Evolutionary conservation across 495 filamentous ascomycete genomes (phyloP).

Genomic region (Podospora comata): DNA sequence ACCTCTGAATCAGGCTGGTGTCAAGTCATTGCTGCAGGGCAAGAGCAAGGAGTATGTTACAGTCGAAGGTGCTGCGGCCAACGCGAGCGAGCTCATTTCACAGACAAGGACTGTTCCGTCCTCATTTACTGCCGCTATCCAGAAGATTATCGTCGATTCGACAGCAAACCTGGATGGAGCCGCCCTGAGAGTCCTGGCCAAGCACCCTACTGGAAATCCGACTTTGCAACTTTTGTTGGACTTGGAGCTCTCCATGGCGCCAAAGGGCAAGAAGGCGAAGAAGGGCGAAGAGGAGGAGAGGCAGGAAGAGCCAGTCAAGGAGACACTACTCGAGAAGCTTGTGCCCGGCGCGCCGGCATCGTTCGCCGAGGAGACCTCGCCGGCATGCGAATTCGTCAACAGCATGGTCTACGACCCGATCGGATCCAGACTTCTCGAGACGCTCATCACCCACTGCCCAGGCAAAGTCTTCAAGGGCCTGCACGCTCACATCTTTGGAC

Average conservation of each 20-base stretch:
- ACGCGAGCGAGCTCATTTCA: constrained; percentile 29
- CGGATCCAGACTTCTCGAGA: constrained; percentile 85
- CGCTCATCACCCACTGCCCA: constrained; percentile 71
- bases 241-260: constrained; percentile 70
- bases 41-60: constrained; percentile 84
- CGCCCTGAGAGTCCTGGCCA: constrained; percentile 73
- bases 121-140: constrained; percentile 69
- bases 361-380: constrained; percentile 40
- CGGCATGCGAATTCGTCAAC: constrained; percentile 65
- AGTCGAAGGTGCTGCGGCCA: constrained; percentile 40
- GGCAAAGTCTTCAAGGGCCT: constrained; percentile 86
- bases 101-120: constrained; percentile 64
- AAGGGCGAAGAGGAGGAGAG: constrained; percentile 29
- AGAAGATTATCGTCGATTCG: constrained; percentile 74
- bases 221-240: constrained; percentile 82
- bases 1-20: constrained; percentile 62
- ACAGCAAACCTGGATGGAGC: constrained; percentile 66
- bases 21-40: constrained; percentile 70
- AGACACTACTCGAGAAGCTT: constrained; percentile 39
- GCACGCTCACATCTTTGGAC: constrained; percentile 69
- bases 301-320: constrained; percentile 6
- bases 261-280: constrained; percentile 49
- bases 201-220: constrained; percentile 85
- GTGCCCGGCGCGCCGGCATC: constrained; percentile 45
- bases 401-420: constrained; percentile 83